A percentile compares a stretch with the other conserved stretches of the same genome.
Conservation (phyloP, 31 red algal species). For the Endocladia muricata region DNA sequence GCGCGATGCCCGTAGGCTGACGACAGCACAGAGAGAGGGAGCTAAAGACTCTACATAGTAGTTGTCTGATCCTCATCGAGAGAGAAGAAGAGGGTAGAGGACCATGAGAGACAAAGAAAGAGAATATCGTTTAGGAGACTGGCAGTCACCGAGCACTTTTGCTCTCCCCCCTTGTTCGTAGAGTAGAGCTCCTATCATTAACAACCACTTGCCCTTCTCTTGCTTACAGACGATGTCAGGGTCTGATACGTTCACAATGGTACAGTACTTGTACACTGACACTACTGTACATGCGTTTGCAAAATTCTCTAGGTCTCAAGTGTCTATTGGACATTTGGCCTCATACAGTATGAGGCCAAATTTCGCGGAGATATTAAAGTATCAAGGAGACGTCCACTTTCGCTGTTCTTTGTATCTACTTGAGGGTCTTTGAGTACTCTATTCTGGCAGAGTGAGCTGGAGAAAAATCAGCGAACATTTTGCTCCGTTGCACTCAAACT, state of each 20-base stretch:
- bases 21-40: neutral
- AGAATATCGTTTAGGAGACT: neutral
- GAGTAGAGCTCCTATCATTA: neutral
- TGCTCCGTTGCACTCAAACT: no score
- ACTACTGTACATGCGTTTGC: no score
- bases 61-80: neutral
- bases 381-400: no score
- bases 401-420: no score
- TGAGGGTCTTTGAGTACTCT: no score
- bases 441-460: no score
- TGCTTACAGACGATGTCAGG: neutral
- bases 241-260: conserved; percentile 1
- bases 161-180: neutral
- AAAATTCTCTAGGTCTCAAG: no score
- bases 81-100: neutral
- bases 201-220: neutral
- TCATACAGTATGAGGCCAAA: no score
- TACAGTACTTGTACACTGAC: no score
- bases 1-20: neutral
- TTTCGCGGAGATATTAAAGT: no score
- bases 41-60: neutral
- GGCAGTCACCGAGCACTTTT: neutral
- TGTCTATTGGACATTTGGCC: no score
- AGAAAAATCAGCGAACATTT: no score
- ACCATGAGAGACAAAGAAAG: neutral